A percentile compares a stretch with the other conserved stretches of the same genome.
Evolutionary conservation across 441 rosid genomes (phyloP).

Genomic region (Populus hybrid): DNA sequence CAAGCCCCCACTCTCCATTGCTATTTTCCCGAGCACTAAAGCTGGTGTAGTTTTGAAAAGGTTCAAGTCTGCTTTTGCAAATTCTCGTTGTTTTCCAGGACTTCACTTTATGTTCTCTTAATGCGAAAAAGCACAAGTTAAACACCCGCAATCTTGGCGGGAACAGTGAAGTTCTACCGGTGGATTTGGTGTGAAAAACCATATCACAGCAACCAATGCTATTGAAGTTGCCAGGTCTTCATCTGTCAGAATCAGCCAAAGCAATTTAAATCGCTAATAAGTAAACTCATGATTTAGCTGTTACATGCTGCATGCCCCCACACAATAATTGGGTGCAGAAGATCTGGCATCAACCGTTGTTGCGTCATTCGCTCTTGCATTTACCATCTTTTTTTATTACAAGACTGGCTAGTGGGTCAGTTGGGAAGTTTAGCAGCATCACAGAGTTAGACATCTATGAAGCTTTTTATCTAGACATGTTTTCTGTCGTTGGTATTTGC

Average conservation of each 20-base stretch:
- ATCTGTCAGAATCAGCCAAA: background rate
- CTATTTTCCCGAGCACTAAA: constrained; percentile 39
- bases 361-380: background rate
- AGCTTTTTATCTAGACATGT: too few species aligned
- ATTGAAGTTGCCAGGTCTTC: background rate
- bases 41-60: background rate
- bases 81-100: background rate
- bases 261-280: background rate
- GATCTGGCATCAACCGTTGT: background rate
- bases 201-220: background rate
- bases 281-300: background rate
- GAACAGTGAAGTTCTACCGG: constrained; percentile 10
- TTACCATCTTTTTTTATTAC: background rate
- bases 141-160: background rate
- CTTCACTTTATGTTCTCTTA: constrained; percentile 1
- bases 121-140: background rate
- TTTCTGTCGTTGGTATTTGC: too few species aligned
- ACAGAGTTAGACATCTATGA: too few species aligned
- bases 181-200: background rate
- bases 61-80: background rate
- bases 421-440: background rate
- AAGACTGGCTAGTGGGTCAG: background rate
- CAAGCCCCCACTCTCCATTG: constrained; percentile 55
- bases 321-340: background rate
- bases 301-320: background rate